Base-by-base conservation (phyloP, 2,329 filamentous ascomycete species). In the Trichoderma oligosporum region DNA sequence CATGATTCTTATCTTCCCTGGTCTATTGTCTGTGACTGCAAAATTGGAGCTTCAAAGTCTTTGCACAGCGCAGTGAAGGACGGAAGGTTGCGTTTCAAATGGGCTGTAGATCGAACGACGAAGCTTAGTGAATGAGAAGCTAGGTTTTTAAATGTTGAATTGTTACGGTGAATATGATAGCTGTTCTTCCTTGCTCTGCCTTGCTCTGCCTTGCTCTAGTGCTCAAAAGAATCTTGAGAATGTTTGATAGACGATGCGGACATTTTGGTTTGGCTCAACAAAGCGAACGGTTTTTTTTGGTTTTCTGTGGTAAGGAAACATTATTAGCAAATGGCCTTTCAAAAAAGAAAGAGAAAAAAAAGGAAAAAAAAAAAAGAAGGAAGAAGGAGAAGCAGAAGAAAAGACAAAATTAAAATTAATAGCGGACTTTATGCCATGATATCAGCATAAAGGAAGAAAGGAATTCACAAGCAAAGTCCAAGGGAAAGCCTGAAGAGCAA, bases 211-310 rank as follows among this genome's bases (percentile, higher is more conserved):
- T n/a, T n/a, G n/a, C n/a, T n/a, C n/a, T n/a, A 4, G 1, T 5
- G 2, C 5, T 54, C n/a, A 54, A 27, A 54, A 42, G 2, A 44
- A 54, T 16, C 39, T 29, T 4, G 49, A 44, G 14, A 54, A 54
- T 7, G 49, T 31, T 44, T 44, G 27, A 20, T 44, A 45, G 25
- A 54, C 29, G 29, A 54, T 35, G 22, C 49, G 49, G 22, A 45
- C 24, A n/a, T 54, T 20, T 12, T 22, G 25, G n/a, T 27, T 27
- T 3, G 49, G 29, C 7, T 54, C 49, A n/a, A n/a, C 38, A 18
- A 54, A 54, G 11, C 16, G 49, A 35, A 54, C 39, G 2, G n/a
- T n/a, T 11, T 39, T 51, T 4, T 38, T 31, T n/a, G 7, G 12
- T 27, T 54, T 54, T 14, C 49, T 54, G 31, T 9, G 14, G 11